Evolutionary conservation across 805 yeast genomes (phyloP).

Genomic region (Jamesozyma gamospora): DNA sequence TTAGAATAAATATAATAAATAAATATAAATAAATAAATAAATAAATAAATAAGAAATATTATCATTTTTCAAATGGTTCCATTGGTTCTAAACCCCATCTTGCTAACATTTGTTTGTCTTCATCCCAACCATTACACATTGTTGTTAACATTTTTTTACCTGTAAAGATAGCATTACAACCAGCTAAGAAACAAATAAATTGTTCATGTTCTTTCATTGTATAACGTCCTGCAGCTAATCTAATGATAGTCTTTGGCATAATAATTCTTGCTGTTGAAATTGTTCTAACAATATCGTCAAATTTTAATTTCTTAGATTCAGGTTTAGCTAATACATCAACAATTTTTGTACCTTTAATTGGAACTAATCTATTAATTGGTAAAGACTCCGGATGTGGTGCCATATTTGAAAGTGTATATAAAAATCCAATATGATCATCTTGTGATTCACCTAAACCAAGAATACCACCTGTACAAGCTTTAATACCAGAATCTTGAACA

Average conservation of each 20-base stretch:
- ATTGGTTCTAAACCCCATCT: slow-evolving; percentile 62
- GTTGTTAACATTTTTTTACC: slow-evolving; percentile 78
- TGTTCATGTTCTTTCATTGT: slow-evolving; percentile 74
- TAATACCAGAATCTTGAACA: slow-evolving; percentile 53
- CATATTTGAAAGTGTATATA: slow-evolving; percentile 59
- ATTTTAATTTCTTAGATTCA: slow-evolving; percentile 38
- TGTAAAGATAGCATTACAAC: slow-evolving; percentile 72
- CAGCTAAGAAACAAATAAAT: slow-evolving; percentile 63
- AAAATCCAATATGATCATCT: slow-evolving; percentile 60
- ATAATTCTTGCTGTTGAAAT: slow-evolving; percentile 66
- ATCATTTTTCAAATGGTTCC: slow-evolving; percentile 38
- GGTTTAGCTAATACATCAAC: slow-evolving; percentile 39
- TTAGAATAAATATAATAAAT: slow-evolving; percentile 3
- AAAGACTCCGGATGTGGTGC: slow-evolving; percentile 68
- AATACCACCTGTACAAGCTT: slow-evolving; percentile 73
- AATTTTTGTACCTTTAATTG: slow-evolving; percentile 72
- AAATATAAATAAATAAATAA: not conserved
- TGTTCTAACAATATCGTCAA: slow-evolving; percentile 56
- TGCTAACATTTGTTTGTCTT: slow-evolving; percentile 55
- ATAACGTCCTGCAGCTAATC: slow-evolving; percentile 74
- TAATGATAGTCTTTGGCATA: slow-evolving; percentile 62
- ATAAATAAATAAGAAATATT: not conserved
- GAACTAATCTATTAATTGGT: slow-evolving; percentile 72
- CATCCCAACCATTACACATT: slow-evolving; percentile 78
- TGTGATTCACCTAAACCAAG: slow-evolving; percentile 68